These are phyloP conservation scores for Termitomyces sp. DNA, from an alignment of 1,284 basidiomycete species.

Conservation along the genomic window DNA sequence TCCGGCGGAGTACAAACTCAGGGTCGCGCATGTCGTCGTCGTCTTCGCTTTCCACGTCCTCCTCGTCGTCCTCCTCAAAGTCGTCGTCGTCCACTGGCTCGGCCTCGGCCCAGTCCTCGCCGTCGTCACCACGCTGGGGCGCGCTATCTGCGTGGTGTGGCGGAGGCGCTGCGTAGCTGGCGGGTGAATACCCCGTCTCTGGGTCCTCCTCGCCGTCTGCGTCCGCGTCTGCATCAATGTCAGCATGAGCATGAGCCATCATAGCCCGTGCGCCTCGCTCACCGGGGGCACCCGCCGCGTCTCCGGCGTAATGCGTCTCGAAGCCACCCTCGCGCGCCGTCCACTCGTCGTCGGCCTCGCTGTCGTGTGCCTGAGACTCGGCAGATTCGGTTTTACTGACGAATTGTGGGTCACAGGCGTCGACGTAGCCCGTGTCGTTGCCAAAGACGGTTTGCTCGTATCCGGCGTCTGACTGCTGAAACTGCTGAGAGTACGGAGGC, in stretches of 20 bases:
- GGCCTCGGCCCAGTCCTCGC: conserved; percentile 7
- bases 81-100: conserved; percentile 7
- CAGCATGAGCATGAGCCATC: conserved; percentile 4
- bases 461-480: conserved; percentile 8
- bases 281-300: conserved; percentile 1
- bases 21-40: conserved; percentile 19
- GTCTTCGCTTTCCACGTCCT: conserved; percentile 13
- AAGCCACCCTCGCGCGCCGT: neutral
- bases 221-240: conserved; percentile 17
- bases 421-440: conserved; percentile 6
- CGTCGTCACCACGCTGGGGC: conserved; percentile 12
- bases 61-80: conserved; percentile 12
- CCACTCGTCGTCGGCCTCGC: conserved; percentile 10
- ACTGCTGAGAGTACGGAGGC: conserved; percentile 9
- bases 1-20: conserved; percentile 31
- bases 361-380: neutral
- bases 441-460: conserved; percentile 9
- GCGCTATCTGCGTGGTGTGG: neutral
- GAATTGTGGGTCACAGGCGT: conserved; percentile 15
- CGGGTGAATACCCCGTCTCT: conserved; percentile 8
- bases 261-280: conserved; percentile 1
- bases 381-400: conserved; percentile 4
- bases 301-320: neutral
- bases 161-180: conserved; percentile 3
- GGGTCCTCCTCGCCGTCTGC: conserved; percentile 19